Conservation (phyloP, 345 rosid species). For the Carallia brachiata region DNA sequence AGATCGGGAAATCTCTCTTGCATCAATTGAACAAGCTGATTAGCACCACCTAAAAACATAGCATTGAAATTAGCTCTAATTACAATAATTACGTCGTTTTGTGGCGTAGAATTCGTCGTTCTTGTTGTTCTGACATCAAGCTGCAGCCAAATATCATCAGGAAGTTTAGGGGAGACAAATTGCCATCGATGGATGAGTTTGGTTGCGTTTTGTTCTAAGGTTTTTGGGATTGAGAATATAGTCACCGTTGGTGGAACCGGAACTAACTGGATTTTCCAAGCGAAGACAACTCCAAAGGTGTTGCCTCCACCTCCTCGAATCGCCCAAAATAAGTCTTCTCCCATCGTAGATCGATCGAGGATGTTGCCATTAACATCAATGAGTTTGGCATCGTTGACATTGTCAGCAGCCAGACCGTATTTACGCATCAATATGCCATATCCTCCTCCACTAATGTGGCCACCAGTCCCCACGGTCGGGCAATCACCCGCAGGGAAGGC, state of each 20-base stretch:
- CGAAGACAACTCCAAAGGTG: conserved; percentile 1
- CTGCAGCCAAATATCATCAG: conserved; percentile 1
- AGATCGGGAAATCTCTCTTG: conserved; percentile 32
- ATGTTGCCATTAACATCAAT: not conserved
- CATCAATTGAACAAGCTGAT: conserved; percentile 20
- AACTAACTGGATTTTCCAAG: conserved; percentile 16
- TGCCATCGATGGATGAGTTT: conserved; percentile 13
- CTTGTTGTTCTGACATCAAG: not conserved
- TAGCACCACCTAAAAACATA: conserved; percentile 20
- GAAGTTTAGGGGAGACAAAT: not conserved
- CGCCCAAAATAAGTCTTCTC: conserved; percentile 1
- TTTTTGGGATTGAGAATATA: not conserved
- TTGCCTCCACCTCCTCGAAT: not conserved
- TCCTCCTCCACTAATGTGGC: conserved; percentile 21
- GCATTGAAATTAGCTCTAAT: conserved; percentile 1
- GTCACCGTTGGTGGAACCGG: conserved; percentile 8
- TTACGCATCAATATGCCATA: not conserved
- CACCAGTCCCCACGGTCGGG: conserved; percentile 7
- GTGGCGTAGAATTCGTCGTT: not conserved
- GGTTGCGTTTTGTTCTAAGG: conserved; percentile 11
- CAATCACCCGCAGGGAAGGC: conserved; percentile 20
- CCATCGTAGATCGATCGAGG: not conserved
- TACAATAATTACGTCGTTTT: not conserved
- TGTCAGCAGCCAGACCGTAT: conserved; percentile 18
- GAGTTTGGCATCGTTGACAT: not conserved